Evolutionary conservation across 805 yeast species (phyloP), one percentile per base, ranked within the genome.

Genomic region (Yarrowia sp.): DNA sequence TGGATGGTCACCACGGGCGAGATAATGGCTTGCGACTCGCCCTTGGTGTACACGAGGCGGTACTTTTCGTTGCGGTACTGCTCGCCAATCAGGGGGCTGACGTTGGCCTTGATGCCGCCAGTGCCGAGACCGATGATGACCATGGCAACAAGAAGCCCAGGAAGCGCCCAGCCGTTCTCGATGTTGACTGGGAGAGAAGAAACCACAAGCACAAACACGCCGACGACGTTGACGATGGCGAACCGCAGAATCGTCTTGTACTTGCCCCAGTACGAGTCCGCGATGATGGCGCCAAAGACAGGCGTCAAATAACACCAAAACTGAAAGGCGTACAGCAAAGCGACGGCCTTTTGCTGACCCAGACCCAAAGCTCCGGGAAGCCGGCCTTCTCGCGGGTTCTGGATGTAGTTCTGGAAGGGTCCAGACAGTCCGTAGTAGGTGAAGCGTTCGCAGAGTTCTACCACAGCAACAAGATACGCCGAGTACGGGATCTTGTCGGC

Each of bases 301-400:
- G 96, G 96, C 39, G 93, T 86, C 53, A 87, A 77, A 71, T 87
- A 87, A 69, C 90, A 85, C 87, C 90, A 85, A 71, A 88, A 88
- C 70, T 86, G 90, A 78, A 87, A 84, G 68, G 87, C 83, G 71
- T 87, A 84, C 16, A 88, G 81, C 63, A 88, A 77, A 35, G 88
- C 91, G 33, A 87, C 84, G 24, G 94, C 90, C 66, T 84, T 82
- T 63, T 78, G 78, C 62, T 81, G 76, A 60, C 86, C 84, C 68
- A 86, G 77, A 42, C 81, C 80, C 65, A 88, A 78, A 12, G 85
- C 83, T 72, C 90, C 80, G 68, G 80, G 67, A 67, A 74, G 71
- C 18, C 64, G 63, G 27, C 67, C 47, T 9, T 64, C 60, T 13
- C 47, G 31, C 1, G 56, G 46, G 25, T 51, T 25, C 71, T 86